Conservation (phyloP, 2,329 filamentous ascomycete genomes). For the Neofusicoccum umdonicola region DNA sequence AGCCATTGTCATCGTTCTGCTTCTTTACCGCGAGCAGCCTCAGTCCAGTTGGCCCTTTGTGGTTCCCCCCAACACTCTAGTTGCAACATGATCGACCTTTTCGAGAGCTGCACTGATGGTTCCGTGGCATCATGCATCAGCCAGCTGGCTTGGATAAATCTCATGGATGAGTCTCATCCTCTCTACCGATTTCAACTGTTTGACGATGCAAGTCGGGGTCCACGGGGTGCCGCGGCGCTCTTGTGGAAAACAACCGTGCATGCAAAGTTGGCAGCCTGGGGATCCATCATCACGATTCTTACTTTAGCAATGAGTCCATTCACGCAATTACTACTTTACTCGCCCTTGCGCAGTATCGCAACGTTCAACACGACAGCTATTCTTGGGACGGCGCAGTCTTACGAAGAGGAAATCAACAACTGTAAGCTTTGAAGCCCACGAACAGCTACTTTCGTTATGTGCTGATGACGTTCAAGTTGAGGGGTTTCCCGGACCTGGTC, state of each 20-base stretch:
- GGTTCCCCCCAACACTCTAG: slow-evolving; percentile 29
- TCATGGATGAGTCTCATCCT: slow-evolving; percentile 15
- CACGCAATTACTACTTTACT: slow-evolving; percentile 17
- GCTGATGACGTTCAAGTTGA: no score
- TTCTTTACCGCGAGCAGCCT: not conserved
- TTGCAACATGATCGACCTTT: slow-evolving; percentile 34
- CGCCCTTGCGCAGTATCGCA: not conserved
- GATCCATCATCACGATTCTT: slow-evolving; percentile 5
- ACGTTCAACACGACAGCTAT: no score
- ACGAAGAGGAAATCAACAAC: not conserved
- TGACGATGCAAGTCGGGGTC: slow-evolving; percentile 29
- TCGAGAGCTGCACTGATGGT: slow-evolving; percentile 32
- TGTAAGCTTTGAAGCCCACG: no score
- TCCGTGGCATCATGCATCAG: slow-evolving; percentile 30
- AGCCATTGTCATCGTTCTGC: not conserved
- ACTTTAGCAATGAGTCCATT: slow-evolving; percentile 16
- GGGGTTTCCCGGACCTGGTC: not conserved
- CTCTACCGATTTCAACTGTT: slow-evolving; percentile 28
- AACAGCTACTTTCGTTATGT: no score
- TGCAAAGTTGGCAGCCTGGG: not conserved
- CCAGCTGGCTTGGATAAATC: slow-evolving; percentile 39
- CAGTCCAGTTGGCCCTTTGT: slow-evolving; percentile 17
- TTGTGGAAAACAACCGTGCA: not conserved
- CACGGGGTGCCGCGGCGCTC: not conserved
- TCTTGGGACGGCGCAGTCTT: not conserved